Base-by-base conservation (phyloP, 2,329 filamentous ascomycete species). In the Fusarium euwallaceae region DNA sequence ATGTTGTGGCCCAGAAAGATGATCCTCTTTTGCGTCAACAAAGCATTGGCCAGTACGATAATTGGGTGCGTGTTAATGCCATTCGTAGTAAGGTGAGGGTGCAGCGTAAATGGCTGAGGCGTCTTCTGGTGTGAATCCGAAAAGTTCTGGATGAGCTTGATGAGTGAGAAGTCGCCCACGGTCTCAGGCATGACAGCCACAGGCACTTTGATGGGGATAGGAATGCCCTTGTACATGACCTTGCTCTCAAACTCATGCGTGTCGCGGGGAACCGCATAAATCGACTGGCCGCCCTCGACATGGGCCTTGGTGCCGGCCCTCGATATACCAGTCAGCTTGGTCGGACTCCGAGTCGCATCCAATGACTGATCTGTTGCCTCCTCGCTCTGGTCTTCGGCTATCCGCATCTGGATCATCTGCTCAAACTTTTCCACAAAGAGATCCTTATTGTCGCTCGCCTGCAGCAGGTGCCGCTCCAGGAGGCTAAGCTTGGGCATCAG, bases 391-490 rank as follows among this genome's bases (percentile, higher is more conserved):
- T 91, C 94, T 72, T 94, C 91, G 14, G 88, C 89, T 82, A 95
- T 91, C 48, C 94, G 91, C 84, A 94, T 94, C 75, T 95, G 91
- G 66, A 98, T 93, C 92, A 98, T 97, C 73, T 93, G 92, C 83
- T 98, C 95, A 78, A 99, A 99, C 81, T 98, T 99, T 81, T 99
- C 97, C 36, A 98, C 90, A 80, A 99, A 99, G 78, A 99, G 91
- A 81, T 99, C 97, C 81, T 97, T 97, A 78, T 95, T 95, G 78
- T 98, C 95, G 81, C 93, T 97, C 10, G 94, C 92, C 81, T 98
- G 95, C 29, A 99, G 84, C 64, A 99, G 92, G 77, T 95, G 92
- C 61, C 93, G 90, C 83, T 99, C 97, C 9, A 98, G 89, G 39
- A 93, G 86, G 70, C 93, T 97, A 62, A 99, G 87, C 75, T 89